These are phyloP conservation scores for Vigna nakashimae DNA, from an alignment of 306 rosid species.

Conservation along the genomic window DNA sequence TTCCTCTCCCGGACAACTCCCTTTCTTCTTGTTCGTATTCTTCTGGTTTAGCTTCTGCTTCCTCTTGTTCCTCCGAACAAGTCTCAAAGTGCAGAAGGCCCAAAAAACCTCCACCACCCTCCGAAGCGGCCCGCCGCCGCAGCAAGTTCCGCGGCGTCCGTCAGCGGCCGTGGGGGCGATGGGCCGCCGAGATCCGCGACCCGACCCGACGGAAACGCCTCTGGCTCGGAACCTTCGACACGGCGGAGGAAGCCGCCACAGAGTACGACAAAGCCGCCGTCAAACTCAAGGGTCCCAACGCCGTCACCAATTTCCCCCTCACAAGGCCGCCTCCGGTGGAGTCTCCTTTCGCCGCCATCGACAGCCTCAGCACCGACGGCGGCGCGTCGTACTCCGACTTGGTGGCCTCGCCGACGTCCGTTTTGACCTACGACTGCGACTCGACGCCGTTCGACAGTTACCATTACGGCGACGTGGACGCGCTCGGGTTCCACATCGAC, in stretches of 20 bases:
- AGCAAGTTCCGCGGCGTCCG: constrained; percentile 79
- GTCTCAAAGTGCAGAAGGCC: constrained; percentile 13
- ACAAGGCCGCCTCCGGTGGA: background rate
- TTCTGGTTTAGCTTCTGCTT: background rate
- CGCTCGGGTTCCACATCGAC: constrained; percentile 52
- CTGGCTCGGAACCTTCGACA: constrained; percentile 88
- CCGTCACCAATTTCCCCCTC: constrained; percentile 70
- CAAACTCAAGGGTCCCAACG: constrained; percentile 72
- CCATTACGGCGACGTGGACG: constrained; percentile 53
- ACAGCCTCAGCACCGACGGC: constrained; percentile 23
- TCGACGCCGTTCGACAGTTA: constrained; percentile 42
- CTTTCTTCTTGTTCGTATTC: background rate
- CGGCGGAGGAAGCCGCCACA: constrained; percentile 92
- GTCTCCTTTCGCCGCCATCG: background rate
- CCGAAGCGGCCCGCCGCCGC: constrained; percentile 30
- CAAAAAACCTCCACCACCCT: background rate
- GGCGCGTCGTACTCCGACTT: constrained; percentile 38
- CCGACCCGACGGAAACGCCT: constrained; percentile 70
- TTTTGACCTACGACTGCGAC: constrained; percentile 49
- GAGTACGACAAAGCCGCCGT: constrained; percentile 81
- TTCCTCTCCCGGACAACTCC: constrained; percentile 9
- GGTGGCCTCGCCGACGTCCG: constrained; percentile 72
- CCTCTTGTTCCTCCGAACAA: constrained; percentile 11
- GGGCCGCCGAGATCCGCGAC: constrained; percentile 98
- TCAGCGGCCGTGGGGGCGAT: constrained; percentile 87